These are phyloP conservation scores for Calonectria hawksworthii DNA, from an alignment of 2,329 filamentous ascomycete species.

Conservation along the genomic window DNA sequence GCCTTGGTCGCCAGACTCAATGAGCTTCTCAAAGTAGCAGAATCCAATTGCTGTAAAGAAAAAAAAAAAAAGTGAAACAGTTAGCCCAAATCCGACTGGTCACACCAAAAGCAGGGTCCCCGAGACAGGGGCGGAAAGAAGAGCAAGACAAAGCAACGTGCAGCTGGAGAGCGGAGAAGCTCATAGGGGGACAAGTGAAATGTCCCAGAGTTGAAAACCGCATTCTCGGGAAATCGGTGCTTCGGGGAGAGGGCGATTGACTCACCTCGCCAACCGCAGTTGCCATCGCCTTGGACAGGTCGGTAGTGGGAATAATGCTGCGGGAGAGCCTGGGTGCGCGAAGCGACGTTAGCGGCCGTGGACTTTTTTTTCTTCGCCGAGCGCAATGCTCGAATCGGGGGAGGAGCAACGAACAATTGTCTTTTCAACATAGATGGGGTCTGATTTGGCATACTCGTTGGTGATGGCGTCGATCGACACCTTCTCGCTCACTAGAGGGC, in stretches of 20 bases:
- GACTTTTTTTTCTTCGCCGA: not conserved
- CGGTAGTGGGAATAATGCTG: conserved; percentile 90
- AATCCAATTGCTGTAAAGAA: conserved; percentile 83
- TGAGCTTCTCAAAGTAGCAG: conserved; percentile 89
- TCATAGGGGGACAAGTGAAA: conserved; percentile 19
- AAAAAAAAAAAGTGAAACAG: conserved; percentile 17
- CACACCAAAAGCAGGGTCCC: conserved; percentile 18
- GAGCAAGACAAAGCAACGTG: conserved; percentile 33
- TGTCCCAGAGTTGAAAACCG: conserved; percentile 20
- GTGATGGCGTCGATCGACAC: conserved; percentile 83
- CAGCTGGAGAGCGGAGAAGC: conserved; percentile 21
- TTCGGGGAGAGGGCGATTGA: conserved; percentile 39
- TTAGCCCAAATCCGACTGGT: conserved; percentile 21
- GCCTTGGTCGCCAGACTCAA: conserved; percentile 74
- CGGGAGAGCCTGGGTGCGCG: conserved; percentile 75
- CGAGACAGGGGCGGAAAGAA: conserved; percentile 36
- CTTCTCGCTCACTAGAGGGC: conserved; percentile 84
- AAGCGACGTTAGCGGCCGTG: conserved; percentile 31
- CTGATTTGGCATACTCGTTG: conserved; percentile 89
- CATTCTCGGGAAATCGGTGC: conserved; percentile 4
- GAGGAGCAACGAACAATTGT: conserved; percentile 75
- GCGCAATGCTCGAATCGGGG: conserved; percentile 18
- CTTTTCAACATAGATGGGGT: conserved; percentile 87
- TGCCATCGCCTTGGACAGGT: conserved; percentile 90
- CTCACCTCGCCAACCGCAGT: conserved; percentile 98